phyloP scores from a whole-genome alignment of 106 monocot species.

The Dioscorea dumetorum region DNA sequence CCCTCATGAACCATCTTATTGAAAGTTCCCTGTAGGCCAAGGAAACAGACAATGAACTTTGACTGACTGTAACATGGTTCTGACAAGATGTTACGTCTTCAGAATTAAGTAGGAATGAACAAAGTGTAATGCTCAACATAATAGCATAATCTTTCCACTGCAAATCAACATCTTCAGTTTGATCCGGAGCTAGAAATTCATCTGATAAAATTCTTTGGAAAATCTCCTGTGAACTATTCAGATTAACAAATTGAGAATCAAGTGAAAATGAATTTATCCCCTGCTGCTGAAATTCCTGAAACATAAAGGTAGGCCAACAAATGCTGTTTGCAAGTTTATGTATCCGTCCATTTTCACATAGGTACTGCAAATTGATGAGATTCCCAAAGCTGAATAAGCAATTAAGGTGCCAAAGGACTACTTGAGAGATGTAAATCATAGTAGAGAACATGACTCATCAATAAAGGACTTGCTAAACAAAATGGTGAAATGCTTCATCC shows the following conservation, averaged over 20 bases:
- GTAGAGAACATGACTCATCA: too few species aligned
- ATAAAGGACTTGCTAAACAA: too few species aligned
- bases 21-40: constrained; percentile 84
- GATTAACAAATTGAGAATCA: constrained; percentile 12
- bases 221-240: constrained; percentile 5
- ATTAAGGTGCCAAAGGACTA: constrained; percentile 37
- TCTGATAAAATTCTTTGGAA: constrained; percentile 5
- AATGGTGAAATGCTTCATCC: too few species aligned
- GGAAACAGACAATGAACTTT: constrained; percentile 49
- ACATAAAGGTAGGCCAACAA: constrained; percentile 86
- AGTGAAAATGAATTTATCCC: constrained; percentile 14
- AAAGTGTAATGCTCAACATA: constrained; percentile 69
- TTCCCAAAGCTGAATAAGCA: constrained; percentile 75
- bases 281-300: constrained; percentile 59
- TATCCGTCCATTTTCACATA: constrained; percentile 95
- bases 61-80: constrained; percentile 26
- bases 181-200: constrained; percentile 8
- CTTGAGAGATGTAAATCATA: background rate
- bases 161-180: constrained; percentile 21
- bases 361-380: constrained; percentile 83
- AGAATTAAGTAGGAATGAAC: constrained; percentile 78
- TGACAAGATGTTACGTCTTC: constrained; percentile 44
- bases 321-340: constrained; percentile 98
- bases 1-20: constrained; percentile 85
- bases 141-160: constrained; percentile 66